Conservation (phyloP, 2,329 filamentous ascomycete genomes). For the Penicillium sp. region DNA sequence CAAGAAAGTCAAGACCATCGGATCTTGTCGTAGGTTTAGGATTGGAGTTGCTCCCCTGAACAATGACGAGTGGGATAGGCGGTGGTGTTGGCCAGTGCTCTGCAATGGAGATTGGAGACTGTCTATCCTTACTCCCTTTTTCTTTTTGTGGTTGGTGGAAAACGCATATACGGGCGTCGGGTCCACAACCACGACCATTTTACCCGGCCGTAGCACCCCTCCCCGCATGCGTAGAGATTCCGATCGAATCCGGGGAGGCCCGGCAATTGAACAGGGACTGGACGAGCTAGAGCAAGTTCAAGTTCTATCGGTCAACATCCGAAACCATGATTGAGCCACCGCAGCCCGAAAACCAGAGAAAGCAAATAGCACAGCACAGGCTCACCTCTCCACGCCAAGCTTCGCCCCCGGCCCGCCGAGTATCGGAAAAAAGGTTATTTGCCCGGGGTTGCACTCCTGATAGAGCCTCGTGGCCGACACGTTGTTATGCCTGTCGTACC, state of each 20-base stretch:
- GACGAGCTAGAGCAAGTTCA: too few relatives aligned
- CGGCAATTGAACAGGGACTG: background rate
- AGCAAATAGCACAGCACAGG: conserved; percentile 14
- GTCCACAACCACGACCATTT: background rate
- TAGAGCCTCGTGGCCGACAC: conserved; percentile 6
- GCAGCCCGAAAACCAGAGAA: background rate
- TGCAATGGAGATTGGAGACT: background rate
- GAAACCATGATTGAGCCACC: conserved; percentile 14
- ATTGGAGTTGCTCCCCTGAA: background rate
- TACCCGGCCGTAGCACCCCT: background rate
- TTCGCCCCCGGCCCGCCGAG: conserved; percentile 13
- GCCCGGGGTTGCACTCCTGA: conserved; percentile 1
- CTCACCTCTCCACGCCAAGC: conserved; percentile 14
- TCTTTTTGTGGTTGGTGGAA: background rate
- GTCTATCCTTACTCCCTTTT: background rate
- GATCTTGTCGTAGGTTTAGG: conserved; percentile 9
- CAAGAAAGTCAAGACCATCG: conserved; percentile 9
- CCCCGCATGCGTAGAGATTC: background rate
- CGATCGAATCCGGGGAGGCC: background rate
- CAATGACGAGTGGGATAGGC: background rate
- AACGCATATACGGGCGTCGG: background rate
- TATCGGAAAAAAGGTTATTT: conserved; percentile 15
- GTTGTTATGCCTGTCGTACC: background rate
- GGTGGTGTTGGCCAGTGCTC: background rate
- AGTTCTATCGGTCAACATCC: conserved; percentile 17